Percentiles rank a stretch among this genome's conserved stretches.
These are phyloP conservation scores for Flaveria robusta DNA, from an alignment of 129 eudicot species.

Conservation along the genomic window DNA sequence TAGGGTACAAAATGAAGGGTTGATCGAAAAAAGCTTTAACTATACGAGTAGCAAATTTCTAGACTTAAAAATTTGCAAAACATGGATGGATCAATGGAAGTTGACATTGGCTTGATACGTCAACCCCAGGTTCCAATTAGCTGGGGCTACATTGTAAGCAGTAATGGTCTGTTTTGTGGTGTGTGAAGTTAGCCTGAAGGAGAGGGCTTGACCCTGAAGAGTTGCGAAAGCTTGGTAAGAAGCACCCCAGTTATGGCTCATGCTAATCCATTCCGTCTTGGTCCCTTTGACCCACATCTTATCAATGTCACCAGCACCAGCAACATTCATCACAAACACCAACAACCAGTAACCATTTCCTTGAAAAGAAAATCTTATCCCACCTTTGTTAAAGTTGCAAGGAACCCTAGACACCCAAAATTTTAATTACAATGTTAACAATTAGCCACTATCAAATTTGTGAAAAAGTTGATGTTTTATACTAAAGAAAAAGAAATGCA, in stretches of 20 bases:
- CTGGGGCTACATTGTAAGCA: conserved; percentile 72
- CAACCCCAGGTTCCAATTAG: conserved; percentile 64
- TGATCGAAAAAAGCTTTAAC: background rate
- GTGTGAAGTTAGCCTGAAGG: conserved; percentile 69
- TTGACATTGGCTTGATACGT: conserved; percentile 58
- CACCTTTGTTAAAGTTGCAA: conserved; percentile 53
- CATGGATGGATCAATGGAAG: conserved; percentile 45
- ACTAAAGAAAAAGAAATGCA: background rate
- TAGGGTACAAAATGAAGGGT: background rate
- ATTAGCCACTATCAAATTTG: no score
- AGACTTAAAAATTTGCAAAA: conserved; percentile 9
- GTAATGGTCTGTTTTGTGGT: conserved; percentile 57
- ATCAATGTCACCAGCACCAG: conserved; percentile 69
- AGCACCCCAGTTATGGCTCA: conserved; percentile 98
- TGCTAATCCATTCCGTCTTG: conserved; percentile 69
- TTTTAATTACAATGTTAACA: background rate
- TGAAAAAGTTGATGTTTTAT: background rate
- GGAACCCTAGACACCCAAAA: conserved; percentile 53
- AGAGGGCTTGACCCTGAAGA: conserved; percentile 67
- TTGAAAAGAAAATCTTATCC: conserved; percentile 53
- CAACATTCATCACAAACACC: conserved; percentile 86
- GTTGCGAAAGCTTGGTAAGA: conserved; percentile 78
- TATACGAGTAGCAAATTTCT: background rate
- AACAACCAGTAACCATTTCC: conserved; percentile 79
- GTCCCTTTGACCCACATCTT: conserved; percentile 80